Percentiles rank a stretch among this genome's conserved stretches.
These are phyloP conservation scores for Nicotiana rustica DNA, from an alignment of 305 asterid genomes.

Conservation along the genomic window DNA sequence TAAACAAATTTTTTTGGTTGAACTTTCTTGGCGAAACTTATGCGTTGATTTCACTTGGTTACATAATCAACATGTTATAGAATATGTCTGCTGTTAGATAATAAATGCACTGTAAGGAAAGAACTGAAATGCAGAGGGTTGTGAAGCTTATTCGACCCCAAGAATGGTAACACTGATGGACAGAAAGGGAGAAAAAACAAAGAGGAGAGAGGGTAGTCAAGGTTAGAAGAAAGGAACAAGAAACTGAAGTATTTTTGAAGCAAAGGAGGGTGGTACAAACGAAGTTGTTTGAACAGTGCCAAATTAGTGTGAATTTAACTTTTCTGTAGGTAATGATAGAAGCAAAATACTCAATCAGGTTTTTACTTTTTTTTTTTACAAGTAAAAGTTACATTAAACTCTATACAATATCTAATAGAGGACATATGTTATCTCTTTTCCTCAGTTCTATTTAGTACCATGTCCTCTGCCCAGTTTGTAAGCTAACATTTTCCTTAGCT, in stretches of 20 bases:
- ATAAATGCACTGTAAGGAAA: not conserved
- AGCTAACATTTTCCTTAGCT: not conserved
- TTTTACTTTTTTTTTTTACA: not conserved
- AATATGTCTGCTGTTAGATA: not conserved
- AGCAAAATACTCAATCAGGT: not conserved
- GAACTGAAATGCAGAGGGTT: constrained; percentile 1
- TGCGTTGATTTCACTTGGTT: constrained; percentile 11
- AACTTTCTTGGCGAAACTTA: not conserved
- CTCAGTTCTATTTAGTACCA: not conserved
- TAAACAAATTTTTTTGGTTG: not conserved
- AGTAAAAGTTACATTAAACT: not conserved
- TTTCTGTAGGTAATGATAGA: not conserved
- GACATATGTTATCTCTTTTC: not conserved
- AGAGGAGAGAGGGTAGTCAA: not conserved
- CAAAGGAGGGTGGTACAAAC: not conserved
- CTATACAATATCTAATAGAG: not conserved
- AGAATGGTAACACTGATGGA: constrained; percentile 16
- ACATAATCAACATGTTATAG: not conserved
- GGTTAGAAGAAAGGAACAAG: constrained; percentile 28
- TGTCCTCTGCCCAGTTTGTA: not conserved
- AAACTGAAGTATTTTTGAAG: not conserved
- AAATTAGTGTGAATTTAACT: not conserved
- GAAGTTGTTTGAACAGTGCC: not conserved
- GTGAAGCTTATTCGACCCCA: constrained; percentile 20
- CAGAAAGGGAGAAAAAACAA: constrained; percentile 29